These are phyloP conservation scores for Angophora floribunda DNA, from an alignment of 345 rosid genomes.

Conservation along the genomic window DNA sequence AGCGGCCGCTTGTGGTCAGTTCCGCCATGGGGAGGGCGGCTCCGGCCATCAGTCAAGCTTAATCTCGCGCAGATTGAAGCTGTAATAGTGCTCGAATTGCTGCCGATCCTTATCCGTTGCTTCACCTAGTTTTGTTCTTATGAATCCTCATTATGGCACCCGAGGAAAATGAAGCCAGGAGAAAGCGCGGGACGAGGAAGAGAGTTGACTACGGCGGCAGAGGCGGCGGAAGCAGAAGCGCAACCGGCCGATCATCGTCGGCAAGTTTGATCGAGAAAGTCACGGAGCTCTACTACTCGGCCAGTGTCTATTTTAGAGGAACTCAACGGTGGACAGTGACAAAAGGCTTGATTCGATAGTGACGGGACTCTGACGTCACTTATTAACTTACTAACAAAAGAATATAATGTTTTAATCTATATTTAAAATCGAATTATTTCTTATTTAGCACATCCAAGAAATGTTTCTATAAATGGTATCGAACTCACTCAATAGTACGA, in stretches of 20 bases:
- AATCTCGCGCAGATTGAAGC: background rate
- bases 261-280: background rate
- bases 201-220: background rate
- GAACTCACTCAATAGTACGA: too few relatives aligned
- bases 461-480: too few relatives aligned
- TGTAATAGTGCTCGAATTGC: background rate
- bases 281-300: background rate
- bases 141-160: background rate
- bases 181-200: background rate
- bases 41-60: background rate
- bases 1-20: constrained; percentile 69
- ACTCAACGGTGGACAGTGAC: background rate
- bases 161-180: background rate
- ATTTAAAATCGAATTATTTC: too few relatives aligned
- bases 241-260: fast-evolving
- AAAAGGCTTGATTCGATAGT: too few relatives aligned
- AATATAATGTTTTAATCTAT: too few relatives aligned
- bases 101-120: background rate
- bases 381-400: too few relatives aligned
- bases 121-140: background rate
- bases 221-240: background rate
- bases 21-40: constrained; percentile 17
- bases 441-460: too few relatives aligned
- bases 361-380: too few relatives aligned
- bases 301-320: background rate